These are phyloP conservation scores for Mycena albidolilacea DNA, from an alignment of 768 basidiomycete species.

Conservation along the genomic window DNA sequence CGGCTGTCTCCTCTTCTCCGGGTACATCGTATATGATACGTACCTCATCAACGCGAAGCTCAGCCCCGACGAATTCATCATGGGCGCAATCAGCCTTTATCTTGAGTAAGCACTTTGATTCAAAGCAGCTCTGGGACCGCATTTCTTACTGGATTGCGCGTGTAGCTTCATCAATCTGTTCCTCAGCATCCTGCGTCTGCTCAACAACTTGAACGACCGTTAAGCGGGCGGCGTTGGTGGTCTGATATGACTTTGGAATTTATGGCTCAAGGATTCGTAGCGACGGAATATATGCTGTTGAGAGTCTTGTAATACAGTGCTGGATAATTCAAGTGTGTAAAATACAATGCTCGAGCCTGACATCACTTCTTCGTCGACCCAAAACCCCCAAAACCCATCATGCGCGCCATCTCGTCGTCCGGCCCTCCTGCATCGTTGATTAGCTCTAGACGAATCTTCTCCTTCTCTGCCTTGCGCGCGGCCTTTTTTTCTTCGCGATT, in stretches of 20 bases:
- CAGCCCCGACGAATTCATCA: slow-evolving; percentile 94
- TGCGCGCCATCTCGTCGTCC: slow-evolving; percentile 78
- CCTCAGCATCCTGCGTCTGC: slow-evolving; percentile 87
- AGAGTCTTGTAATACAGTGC: slow-evolving; percentile 47
- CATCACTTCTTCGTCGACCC: slow-evolving; percentile 84
- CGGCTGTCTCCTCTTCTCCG: slow-evolving; percentile 88
- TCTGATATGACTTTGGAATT: neutral
- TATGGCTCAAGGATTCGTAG: neutral
- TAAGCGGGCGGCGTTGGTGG: slow-evolving; percentile 42
- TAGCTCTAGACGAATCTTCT: slow-evolving; percentile 77
- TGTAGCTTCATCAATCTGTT: slow-evolving; percentile 57
- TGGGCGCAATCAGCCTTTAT: slow-evolving; percentile 94
- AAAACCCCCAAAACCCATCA: slow-evolving; percentile 96
- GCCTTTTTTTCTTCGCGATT: slow-evolving; percentile 82
- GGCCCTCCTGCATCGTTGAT: slow-evolving; percentile 65
- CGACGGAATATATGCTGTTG: neutral
- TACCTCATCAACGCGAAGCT: slow-evolving; percentile 90
- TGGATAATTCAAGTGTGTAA: slow-evolving; percentile 43
- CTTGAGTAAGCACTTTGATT: slow-evolving; percentile 78
- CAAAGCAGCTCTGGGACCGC: neutral
- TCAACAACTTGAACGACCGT: slow-evolving; percentile 73
- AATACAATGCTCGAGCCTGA: slow-evolving; percentile 43
- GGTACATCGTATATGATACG: slow-evolving; percentile 93
- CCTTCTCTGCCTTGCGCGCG: slow-evolving; percentile 84
- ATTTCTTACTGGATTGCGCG: neutral